These are phyloP conservation scores for Sanghuangporus weigelae DNA, from an alignment of 1,284 basidiomycete genomes.

Conservation along the genomic window DNA sequence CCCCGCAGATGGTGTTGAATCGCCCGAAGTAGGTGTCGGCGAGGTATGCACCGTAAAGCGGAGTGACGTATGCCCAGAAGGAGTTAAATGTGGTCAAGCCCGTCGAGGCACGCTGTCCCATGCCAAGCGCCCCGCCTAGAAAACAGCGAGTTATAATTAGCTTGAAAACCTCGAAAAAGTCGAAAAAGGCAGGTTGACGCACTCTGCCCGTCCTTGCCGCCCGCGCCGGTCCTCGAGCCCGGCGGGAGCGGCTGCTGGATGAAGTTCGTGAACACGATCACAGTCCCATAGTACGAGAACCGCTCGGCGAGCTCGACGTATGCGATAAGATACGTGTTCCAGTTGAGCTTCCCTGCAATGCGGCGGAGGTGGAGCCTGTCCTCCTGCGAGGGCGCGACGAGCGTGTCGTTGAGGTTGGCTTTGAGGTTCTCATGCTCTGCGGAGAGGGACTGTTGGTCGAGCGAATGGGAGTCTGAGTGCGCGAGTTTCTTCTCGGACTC, in stretches of 20 bases:
- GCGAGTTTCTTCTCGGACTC: conserved; percentile 23
- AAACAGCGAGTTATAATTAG: conserved; percentile 26
- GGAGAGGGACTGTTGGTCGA: conserved; percentile 6
- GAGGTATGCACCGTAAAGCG: conserved; percentile 62
- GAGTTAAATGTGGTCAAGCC: conserved; percentile 63
- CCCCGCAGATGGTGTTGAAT: conserved; percentile 65
- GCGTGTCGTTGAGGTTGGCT: conserved; percentile 32
- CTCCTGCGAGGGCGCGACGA: conserved; percentile 66
- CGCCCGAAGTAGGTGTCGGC: conserved; percentile 75
- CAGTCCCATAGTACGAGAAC: conserved; percentile 69
- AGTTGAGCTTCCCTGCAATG: conserved; percentile 58
- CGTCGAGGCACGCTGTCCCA: conserved; percentile 61
- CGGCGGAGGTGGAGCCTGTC: conserved; percentile 56
- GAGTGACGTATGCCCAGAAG: conserved; percentile 59
- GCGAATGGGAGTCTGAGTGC: conserved; percentile 17
- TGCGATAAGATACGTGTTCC: conserved; percentile 66
- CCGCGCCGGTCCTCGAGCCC: conserved; percentile 66
- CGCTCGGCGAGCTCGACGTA: conserved; percentile 69
- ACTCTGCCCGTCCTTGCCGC: conserved; percentile 40
- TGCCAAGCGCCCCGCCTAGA: conserved; percentile 55
- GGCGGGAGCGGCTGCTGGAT: conserved; percentile 65
- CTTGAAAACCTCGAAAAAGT: neutral
- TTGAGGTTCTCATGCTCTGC: conserved; percentile 24
- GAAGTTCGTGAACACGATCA: conserved; percentile 68
- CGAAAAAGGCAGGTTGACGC: neutral